Conservation (phyloP, 2,329 filamentous ascomycete species). For the Colletotrichum echinochloae region DNA sequence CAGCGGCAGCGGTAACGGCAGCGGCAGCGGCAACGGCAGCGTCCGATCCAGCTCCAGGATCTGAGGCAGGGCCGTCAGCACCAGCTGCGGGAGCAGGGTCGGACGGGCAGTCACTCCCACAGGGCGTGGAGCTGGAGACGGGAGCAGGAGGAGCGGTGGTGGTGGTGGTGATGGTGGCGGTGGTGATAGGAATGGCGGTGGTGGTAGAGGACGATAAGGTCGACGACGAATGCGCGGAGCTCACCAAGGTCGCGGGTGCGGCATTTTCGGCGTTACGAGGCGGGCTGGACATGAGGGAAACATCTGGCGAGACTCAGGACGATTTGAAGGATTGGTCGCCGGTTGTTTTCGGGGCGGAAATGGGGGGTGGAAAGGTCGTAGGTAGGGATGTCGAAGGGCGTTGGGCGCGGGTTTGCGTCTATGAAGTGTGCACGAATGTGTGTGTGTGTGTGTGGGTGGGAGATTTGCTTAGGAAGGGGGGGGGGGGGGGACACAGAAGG, state of each 20-base stretch:
- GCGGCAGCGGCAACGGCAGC: conserved; percentile 21
- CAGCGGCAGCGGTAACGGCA: conserved; percentile 17
- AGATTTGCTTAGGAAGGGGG: conserved; percentile 21
- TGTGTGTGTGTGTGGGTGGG: conserved; percentile 21
- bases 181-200: conserved; percentile 3
- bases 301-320: conserved; percentile 59
- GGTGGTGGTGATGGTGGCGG: neutral
- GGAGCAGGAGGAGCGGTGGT: neutral
- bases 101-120: conserved; percentile 18
- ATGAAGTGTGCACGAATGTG: conserved; percentile 16
- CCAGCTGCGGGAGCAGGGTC: conserved; percentile 11
- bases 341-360: conserved; percentile 34
- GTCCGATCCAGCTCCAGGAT: conserved; percentile 18
- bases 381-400: conserved; percentile 35
- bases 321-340: conserved; percentile 47
- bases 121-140: conserved; percentile 5
- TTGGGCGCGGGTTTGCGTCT: conserved; percentile 7
- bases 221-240: conserved; percentile 44
- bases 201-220: conserved; percentile 1
- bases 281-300: conserved; percentile 69
- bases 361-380: conserved; percentile 17
- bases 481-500: conserved; percentile 23
- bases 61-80: conserved; percentile 12
- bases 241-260: conserved; percentile 62
- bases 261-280: conserved; percentile 65